Evolutionary conservation across 1,284 basidiomycete species (phyloP).

Genomic region (Cryptococcus neoformans): DNA sequence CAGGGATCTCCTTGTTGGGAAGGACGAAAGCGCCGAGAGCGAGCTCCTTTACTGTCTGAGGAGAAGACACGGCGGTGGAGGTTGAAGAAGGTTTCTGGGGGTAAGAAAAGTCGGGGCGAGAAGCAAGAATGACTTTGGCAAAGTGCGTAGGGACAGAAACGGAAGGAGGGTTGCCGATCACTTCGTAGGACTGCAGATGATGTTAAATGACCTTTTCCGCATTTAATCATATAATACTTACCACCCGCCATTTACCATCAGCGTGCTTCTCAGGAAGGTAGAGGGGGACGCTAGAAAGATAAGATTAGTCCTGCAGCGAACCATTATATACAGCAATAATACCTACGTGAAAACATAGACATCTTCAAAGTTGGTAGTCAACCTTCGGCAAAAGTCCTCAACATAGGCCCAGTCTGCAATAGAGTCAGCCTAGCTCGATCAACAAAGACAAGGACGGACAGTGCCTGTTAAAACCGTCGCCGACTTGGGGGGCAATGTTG

Average conservation of each 20-base stretch:
- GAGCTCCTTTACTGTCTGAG: slow-evolving; percentile 59
- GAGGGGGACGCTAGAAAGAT: slow-evolving; percentile 63
- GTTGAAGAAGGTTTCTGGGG: slow-evolving; percentile 56
- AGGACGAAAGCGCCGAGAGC: slow-evolving; percentile 91
- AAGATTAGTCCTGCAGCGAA: background rate
- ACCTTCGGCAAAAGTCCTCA: slow-evolving; percentile 89
- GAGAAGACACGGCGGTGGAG: slow-evolving; percentile 24
- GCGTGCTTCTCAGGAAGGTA: slow-evolving; percentile 81
- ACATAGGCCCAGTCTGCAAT: slow-evolving; percentile 89
- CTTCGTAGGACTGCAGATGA: slow-evolving; percentile 69
- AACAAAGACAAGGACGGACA: slow-evolving; percentile 56
- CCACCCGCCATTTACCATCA: slow-evolving; percentile 93
- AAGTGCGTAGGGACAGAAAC: slow-evolving; percentile 96
- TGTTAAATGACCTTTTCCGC: background rate
- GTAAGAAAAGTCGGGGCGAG: slow-evolving; percentile 67
- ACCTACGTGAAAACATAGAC: slow-evolving; percentile 89
- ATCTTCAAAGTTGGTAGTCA: slow-evolving; percentile 82
- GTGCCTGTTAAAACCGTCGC: slow-evolving; percentile 95
- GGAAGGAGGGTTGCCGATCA: slow-evolving; percentile 88
- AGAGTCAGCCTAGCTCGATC: background rate
- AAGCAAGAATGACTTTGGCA: slow-evolving; percentile 88
- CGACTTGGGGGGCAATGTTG: slow-evolving; percentile 98
- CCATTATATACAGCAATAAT: background rate
- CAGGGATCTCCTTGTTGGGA: slow-evolving; percentile 84
- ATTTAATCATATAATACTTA: slow-evolving; percentile 1